Conservation (phyloP, 768 basidiomycete species). For the Obba rivulosa region DNA sequence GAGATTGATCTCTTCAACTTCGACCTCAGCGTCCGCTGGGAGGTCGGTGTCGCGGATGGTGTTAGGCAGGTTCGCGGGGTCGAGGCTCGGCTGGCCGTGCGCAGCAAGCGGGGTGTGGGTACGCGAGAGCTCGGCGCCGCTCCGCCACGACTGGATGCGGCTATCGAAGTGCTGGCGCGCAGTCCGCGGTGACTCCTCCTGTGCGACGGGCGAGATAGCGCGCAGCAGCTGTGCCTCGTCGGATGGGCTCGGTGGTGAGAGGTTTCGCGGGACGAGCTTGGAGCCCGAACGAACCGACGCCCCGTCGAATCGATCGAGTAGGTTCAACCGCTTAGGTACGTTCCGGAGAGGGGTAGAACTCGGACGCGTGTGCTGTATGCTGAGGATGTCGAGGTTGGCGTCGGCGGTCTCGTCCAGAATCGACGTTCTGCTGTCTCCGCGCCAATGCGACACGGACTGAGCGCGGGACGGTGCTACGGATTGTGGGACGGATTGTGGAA, state of each 20-base stretch:
- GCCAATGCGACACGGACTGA: slow-evolving; percentile 45
- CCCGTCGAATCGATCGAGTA: slow-evolving; percentile 59
- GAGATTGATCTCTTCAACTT: slow-evolving; percentile 31
- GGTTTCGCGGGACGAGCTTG: slow-evolving; percentile 15
- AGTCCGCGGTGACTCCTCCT: slow-evolving; percentile 52
- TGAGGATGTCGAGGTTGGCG: slow-evolving; percentile 27
- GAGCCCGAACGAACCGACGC: slow-evolving; percentile 29
- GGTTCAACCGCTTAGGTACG: slow-evolving; percentile 60
- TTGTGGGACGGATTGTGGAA: slow-evolving; percentile 31
- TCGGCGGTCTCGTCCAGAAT: slow-evolving; percentile 36
- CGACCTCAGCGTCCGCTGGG: slow-evolving; percentile 16
- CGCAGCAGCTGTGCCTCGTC: slow-evolving; percentile 20
- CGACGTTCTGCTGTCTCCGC: slow-evolving; percentile 49
- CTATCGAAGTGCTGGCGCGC: slow-evolving; percentile 44
- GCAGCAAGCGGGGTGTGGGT: slow-evolving; percentile 42
- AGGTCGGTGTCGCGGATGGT: slow-evolving; percentile 27
- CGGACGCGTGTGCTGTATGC: slow-evolving; percentile 23
- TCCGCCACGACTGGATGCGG: slow-evolving; percentile 65
- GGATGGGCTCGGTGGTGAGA: slow-evolving; percentile 23
- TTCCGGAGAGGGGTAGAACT: slow-evolving; percentile 37
- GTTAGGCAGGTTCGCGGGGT: slow-evolving; percentile 48
- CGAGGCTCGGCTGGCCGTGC: slow-evolving; percentile 45
- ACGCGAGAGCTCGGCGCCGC: slow-evolving; percentile 37
- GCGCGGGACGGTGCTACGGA: slow-evolving; percentile 32
- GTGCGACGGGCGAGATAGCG: slow-evolving; percentile 54